A percentile compares a stretch with the other conserved stretches of the same genome.
These are phyloP conservation scores for Penicillium bovifimosum DNA, from an alignment of 495 filamentous ascomycete genomes.

Conservation along the genomic window DNA sequence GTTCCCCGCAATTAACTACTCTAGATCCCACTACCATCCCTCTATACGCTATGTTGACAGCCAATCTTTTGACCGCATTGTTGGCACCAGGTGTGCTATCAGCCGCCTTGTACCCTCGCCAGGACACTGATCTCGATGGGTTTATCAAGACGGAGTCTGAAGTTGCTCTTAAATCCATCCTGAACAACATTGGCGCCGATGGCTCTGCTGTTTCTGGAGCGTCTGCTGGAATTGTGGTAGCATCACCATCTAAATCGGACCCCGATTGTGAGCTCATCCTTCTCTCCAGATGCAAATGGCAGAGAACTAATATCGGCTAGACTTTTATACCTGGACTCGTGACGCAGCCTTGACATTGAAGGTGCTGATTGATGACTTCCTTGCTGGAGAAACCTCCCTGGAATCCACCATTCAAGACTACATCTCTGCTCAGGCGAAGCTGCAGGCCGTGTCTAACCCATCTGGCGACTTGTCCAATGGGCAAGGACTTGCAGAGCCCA, in stretches of 20 bases:
- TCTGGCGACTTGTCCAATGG: slow-evolving; percentile 45
- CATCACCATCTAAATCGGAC: slow-evolving; percentile 48
- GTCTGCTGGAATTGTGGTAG: slow-evolving; percentile 48
- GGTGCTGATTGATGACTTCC: slow-evolving; percentile 47
- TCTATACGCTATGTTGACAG: slow-evolving; percentile 5
- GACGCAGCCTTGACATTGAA: slow-evolving; percentile 54
- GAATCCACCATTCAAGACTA: slow-evolving; percentile 50
- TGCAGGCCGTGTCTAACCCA: slow-evolving; percentile 41
- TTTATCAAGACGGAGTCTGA: slow-evolving; percentile 54
- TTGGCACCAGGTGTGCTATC: slow-evolving; percentile 12
- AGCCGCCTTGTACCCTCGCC: slow-evolving; percentile 9
- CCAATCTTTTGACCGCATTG: slow-evolving; percentile 13
- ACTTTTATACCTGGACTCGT: slow-evolving; percentile 59
- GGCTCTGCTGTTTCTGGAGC: slow-evolving; percentile 42
- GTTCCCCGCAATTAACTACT: not conserved
- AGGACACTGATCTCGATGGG: slow-evolving; percentile 26
- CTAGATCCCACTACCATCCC: not conserved
- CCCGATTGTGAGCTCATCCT: slow-evolving; percentile 45
- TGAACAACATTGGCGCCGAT: slow-evolving; percentile 55
- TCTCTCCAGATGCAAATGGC: not conserved
- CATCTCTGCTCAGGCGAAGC: slow-evolving; percentile 47
- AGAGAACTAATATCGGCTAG: slow-evolving; percentile 21
- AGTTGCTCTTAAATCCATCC: slow-evolving; percentile 46
- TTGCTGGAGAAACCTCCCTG: slow-evolving; percentile 38
- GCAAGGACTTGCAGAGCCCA: slow-evolving; percentile 56